These are phyloP conservation scores for Plasmopara viticola DNA, from an alignment of 352 stramenopile genomes.

Conservation along the genomic window DNA sequence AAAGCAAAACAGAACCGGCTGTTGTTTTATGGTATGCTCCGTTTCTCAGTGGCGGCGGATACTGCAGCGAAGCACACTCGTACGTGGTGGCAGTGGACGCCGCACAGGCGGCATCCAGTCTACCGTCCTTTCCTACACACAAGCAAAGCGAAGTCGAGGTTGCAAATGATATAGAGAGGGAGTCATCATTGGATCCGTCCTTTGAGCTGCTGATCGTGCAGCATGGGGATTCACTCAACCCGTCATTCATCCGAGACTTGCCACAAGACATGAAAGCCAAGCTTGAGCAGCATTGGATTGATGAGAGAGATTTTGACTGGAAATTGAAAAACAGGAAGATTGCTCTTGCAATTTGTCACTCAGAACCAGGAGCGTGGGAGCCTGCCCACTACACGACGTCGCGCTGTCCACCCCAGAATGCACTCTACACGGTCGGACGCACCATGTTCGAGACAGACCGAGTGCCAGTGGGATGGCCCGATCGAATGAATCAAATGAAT, in stretches of 20 bases:
- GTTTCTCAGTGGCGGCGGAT: conserved; percentile 88
- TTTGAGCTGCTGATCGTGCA: conserved; percentile 64
- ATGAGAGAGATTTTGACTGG: conserved; percentile 67
- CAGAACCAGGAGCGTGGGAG: conserved; percentile 90
- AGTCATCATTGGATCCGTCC: conserved; percentile 6
- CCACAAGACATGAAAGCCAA: conserved; percentile 39
- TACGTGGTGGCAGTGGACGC: conserved; percentile 66
- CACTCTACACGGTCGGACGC: conserved; percentile 68
- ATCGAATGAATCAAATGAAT: conserved; percentile 88
- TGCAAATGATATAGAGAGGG: conserved; percentile 1
- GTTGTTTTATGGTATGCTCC: conserved; percentile 85
- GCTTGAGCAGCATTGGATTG: conserved; percentile 62
- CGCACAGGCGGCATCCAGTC: conserved; percentile 11
- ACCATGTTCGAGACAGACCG: conserved; percentile 96
- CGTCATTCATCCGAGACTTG: conserved; percentile 56
- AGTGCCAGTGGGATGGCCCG: conserved; percentile 82
- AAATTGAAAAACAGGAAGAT: conserved; percentile 30
- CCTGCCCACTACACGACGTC: conserved; percentile 63
- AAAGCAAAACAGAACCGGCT: conserved; percentile 12
- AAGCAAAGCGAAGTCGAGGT: conserved; percentile 11
- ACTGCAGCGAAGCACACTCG: conserved; percentile 88
- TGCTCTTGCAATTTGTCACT: conserved; percentile 86
- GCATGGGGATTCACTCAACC: conserved; percentile 61
- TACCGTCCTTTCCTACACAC: conserved; percentile 2
- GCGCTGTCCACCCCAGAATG: conserved; percentile 45